A percentile compares a stretch with the other conserved stretches of the same genome.
Evolutionary conservation across 2,329 filamentous ascomycete genomes (phyloP).

Genomic region (Thielaviopsis cerberus): DNA sequence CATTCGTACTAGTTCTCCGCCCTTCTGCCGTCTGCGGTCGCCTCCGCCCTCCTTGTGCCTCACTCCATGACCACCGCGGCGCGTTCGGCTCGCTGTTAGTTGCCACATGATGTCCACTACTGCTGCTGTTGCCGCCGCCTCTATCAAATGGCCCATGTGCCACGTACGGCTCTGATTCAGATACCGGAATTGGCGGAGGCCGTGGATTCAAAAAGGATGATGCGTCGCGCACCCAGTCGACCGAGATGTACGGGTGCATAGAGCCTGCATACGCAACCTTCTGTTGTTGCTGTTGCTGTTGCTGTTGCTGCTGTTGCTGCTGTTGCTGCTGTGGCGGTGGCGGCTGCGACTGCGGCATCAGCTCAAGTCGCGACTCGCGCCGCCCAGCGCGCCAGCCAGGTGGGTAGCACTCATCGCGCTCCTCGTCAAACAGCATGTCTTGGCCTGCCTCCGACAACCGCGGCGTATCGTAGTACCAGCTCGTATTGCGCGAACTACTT

Average conservation of each 20-base stretch:
- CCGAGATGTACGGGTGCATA: too few species aligned
- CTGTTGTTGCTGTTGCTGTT: too few species aligned
- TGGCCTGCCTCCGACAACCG: neutral
- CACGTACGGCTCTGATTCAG: too few species aligned
- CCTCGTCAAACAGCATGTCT: neutral
- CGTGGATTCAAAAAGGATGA: neutral
- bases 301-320: neutral
- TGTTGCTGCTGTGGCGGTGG: slow-evolving; percentile 33
- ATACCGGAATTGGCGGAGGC: neutral
- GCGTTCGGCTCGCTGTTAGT: slow-evolving; percentile 47
- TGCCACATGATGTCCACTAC: slow-evolving; percentile 36
- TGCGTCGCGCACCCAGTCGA: neutral
- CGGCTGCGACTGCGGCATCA: slow-evolving; percentile 32
- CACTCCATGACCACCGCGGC: slow-evolving; percentile 28
- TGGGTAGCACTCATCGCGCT: neutral
- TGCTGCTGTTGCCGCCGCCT: slow-evolving; percentile 21
- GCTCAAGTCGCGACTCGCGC: slow-evolving; percentile 31
- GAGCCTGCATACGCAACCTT: too few species aligned
- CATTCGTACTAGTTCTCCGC: slow-evolving; percentile 7
- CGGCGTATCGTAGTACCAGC: neutral
- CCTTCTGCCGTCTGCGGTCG: slow-evolving; percentile 3
- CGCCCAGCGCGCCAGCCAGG: neutral
- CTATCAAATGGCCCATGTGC: too few species aligned
- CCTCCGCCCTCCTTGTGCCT: slow-evolving; percentile 20
- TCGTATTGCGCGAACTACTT: neutral